Percentiles rank a stretch among this genome's conserved stretches.
Evolutionary conservation across 2,329 filamentous ascomycete species (phyloP).

Genomic region (Microdochium bolleyi): DNA sequence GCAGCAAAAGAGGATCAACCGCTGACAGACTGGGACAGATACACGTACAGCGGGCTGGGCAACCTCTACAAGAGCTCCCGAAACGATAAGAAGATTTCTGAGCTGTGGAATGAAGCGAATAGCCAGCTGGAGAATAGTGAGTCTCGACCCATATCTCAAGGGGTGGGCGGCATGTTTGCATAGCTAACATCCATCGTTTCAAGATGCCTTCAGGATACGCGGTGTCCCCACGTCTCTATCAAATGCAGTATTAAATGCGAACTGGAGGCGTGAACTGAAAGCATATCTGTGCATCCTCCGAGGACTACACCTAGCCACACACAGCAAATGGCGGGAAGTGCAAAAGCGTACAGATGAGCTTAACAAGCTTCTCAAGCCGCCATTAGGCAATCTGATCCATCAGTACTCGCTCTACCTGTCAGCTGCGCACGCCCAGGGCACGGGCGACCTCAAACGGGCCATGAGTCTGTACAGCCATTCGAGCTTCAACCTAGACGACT

Average conservation of each 20-base stretch:
- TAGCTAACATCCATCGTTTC: conserved; percentile 8
- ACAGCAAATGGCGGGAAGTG: conserved; percentile 62
- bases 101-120: conserved; percentile 30
- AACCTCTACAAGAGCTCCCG: conserved; percentile 26
- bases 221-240: conserved; percentile 43
- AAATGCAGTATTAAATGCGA: conserved; percentile 47
- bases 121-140: conserved; percentile 22
- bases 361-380: conserved; percentile 30
- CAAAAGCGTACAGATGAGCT: conserved; percentile 48
- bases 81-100: conserved; percentile 26
- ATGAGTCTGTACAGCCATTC: conserved; percentile 57
- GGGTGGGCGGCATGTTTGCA: no score
- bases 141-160: conserved; percentile 6
- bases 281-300: conserved; percentile 66
- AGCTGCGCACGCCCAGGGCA: conserved; percentile 70
- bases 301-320: conserved; percentile 60
- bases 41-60: conserved; percentile 46
- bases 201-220: conserved; percentile 20
- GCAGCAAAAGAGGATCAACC: not conserved
- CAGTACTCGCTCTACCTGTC: conserved; percentile 62
- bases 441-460: conserved; percentile 63
- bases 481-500: conserved; percentile 44
- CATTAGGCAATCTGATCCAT: conserved; percentile 35
- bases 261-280: conserved; percentile 58
- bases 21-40: conserved; percentile 25